A percentile compares a stretch with the other conserved stretches of the same genome.
These are phyloP conservation scores for Trichoderma sp. DNA, from an alignment of 2,329 filamentous ascomycete species.

Conservation along the genomic window DNA sequence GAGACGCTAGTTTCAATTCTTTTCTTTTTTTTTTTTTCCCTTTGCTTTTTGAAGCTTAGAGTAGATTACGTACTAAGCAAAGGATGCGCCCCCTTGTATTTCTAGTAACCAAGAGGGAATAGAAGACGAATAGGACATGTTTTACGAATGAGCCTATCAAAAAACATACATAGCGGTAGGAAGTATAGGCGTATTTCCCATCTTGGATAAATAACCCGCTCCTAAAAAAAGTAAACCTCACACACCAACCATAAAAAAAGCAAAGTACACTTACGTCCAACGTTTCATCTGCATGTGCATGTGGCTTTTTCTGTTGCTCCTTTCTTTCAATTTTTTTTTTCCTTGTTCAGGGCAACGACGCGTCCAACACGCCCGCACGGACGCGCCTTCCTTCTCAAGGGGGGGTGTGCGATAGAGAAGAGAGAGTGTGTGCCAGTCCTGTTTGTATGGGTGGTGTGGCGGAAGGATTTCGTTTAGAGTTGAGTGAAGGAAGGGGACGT, in stretches of 20 bases:
- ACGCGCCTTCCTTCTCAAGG: background rate
- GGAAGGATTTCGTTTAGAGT: background rate
- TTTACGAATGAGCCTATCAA: background rate
- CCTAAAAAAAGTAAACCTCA: background rate
- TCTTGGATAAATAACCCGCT: background rate
- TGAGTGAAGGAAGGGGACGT: background rate
- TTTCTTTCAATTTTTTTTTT: background rate
- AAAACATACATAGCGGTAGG: background rate
- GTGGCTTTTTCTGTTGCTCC: background rate
- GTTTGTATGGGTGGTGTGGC: background rate
- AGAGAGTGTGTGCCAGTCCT: background rate
- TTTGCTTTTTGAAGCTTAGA: background rate
- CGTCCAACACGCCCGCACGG: background rate
- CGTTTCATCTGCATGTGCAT: background rate
- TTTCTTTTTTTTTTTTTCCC: background rate
- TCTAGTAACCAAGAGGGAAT: background rate
- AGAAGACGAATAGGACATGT: background rate
- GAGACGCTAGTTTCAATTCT: background rate
- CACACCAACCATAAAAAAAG: background rate
- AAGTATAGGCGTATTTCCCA: background rate
- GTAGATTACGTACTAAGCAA: background rate
- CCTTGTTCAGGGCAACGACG: background rate
- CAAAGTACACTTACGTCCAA: background rate
- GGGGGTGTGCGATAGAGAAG: background rate
- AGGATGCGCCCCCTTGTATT: background rate